These are phyloP conservation scores for Geotrichum fermentans DNA, from an alignment of 1,139 yeast species.

Conservation along the genomic window DNA sequence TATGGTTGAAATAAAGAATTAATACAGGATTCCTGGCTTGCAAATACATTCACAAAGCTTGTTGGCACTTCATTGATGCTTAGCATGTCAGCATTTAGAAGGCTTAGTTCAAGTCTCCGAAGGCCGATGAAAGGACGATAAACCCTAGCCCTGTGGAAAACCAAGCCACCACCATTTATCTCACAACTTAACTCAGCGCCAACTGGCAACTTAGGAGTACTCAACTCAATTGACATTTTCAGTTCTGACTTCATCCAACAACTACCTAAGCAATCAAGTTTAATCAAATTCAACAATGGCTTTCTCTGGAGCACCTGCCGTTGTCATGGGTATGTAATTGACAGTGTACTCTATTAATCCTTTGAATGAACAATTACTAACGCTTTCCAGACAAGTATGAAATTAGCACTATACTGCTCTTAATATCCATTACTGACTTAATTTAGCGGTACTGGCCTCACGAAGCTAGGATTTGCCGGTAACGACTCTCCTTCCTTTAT, in stretches of 20 bases:
- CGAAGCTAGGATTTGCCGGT: conserved; percentile 97
- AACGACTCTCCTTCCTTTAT: conserved; percentile 96
- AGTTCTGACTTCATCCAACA: not conserved
- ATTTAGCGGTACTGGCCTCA: conserved; percentile 91
- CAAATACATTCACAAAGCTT: too few relatives aligned
- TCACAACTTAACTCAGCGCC: conserved; percentile 4
- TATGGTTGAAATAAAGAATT: too few relatives aligned
- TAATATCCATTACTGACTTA: not conserved
- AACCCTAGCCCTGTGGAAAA: not conserved
- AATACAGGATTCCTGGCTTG: too few relatives aligned
- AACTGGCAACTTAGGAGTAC: conserved; percentile 9
- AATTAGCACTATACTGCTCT: not conserved
- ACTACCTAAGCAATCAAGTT: not conserved
- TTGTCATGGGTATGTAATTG: conserved; percentile 71
- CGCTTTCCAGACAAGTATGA: conserved; percentile 27
- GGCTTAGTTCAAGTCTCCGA: too few relatives aligned
- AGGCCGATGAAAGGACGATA: not conserved
- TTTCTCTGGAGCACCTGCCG: conserved; percentile 58
- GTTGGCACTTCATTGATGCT: too few relatives aligned
- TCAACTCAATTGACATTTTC: not conserved
- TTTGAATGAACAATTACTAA: not conserved
- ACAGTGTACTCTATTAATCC: not conserved
- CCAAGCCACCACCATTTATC: conserved; percentile 9
- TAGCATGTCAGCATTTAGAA: too few relatives aligned
- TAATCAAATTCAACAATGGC: conserved; percentile 26